A percentile compares a stretch with the other conserved stretches of the same genome.
Evolutionary conservation across 768 basidiomycete species (phyloP).

Genomic region (Rhizopogon vulgaris): DNA sequence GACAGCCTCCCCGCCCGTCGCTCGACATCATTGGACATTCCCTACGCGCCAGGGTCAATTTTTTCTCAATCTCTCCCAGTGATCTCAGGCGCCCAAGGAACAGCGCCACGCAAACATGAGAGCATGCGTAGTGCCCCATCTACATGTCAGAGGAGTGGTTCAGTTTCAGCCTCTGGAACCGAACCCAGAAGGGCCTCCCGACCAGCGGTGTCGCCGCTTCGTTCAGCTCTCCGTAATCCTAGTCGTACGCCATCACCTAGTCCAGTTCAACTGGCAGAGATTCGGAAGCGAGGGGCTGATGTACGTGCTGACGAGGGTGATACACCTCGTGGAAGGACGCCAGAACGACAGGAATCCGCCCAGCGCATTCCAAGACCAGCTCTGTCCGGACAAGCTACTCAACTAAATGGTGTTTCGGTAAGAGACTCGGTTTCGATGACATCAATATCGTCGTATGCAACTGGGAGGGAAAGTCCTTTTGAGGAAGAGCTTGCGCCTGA

Average conservation of each 20-base stretch:
- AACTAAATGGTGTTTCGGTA: slow-evolving; percentile 20
- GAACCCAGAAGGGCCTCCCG: slow-evolving; percentile 4
- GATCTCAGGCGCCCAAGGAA: background rate
- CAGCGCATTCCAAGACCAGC: background rate
- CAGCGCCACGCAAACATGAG: background rate
- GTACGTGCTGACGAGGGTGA: background rate
- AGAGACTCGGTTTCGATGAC: slow-evolving; percentile 29
- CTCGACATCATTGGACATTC: slow-evolving; percentile 18
- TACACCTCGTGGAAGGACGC: background rate
- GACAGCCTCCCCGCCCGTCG: background rate
- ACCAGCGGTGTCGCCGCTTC: slow-evolving; percentile 44
- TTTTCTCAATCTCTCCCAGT: background rate
- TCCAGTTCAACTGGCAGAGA: slow-evolving; percentile 6
- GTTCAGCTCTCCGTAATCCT: slow-evolving; percentile 55
- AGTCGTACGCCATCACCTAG: slow-evolving; percentile 47
- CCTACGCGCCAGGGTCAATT: slow-evolving; percentile 13
- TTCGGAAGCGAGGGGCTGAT: background rate
- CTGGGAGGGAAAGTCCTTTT: slow-evolving; percentile 50
- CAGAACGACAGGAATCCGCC: slow-evolving; percentile 3
- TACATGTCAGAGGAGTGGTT: background rate
- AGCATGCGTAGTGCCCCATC: background rate
- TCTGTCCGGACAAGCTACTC: background rate
- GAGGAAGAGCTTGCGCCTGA: slow-evolving; percentile 16
- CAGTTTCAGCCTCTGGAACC: background rate
- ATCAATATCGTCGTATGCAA: slow-evolving; percentile 62